Conservation (phyloP, 495 filamentous ascomycete species). For the Annulohypoxylon nitens region DNA sequence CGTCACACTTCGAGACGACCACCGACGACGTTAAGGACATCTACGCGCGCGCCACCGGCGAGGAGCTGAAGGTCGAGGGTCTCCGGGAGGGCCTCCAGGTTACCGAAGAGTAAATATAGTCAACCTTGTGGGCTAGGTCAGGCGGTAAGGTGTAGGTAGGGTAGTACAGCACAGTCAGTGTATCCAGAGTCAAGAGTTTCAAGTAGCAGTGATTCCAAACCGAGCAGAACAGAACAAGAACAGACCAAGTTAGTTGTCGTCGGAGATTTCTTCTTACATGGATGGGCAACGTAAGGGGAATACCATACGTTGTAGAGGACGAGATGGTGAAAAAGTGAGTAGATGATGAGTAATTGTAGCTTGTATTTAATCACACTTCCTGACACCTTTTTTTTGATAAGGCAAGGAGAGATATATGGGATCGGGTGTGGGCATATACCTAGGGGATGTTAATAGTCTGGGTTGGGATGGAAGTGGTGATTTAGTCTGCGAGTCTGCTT, state of each 20-base stretch:
- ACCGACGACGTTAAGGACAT: conserved; percentile 94
- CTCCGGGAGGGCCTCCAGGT: conserved; percentile 70
- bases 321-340: neutral
- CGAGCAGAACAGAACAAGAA: conserved; percentile 2
- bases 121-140: neutral
- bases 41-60: conserved; percentile 86
- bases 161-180: neutral
- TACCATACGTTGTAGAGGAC: neutral
- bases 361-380: neutral
- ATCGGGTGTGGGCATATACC: neutral
- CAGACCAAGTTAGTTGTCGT: conserved; percentile 7
- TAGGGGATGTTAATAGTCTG: neutral
- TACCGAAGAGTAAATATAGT: conserved; percentile 57
- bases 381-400: neutral
- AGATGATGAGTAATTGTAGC: neutral
- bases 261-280: neutral
- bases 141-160: neutral
- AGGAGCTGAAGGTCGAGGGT: conserved; percentile 81
- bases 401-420: neutral
- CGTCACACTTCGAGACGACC: conserved; percentile 94
- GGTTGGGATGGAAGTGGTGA: neutral
- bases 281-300: neutral
- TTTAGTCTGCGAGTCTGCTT: neutral
- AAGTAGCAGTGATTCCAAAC: conserved; percentile 1
- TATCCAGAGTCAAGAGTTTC: conserved; percentile 1